Conservation (phyloP, 2,329 filamentous ascomycete genomes). For the Pleoardoris graminearum region DNA sequence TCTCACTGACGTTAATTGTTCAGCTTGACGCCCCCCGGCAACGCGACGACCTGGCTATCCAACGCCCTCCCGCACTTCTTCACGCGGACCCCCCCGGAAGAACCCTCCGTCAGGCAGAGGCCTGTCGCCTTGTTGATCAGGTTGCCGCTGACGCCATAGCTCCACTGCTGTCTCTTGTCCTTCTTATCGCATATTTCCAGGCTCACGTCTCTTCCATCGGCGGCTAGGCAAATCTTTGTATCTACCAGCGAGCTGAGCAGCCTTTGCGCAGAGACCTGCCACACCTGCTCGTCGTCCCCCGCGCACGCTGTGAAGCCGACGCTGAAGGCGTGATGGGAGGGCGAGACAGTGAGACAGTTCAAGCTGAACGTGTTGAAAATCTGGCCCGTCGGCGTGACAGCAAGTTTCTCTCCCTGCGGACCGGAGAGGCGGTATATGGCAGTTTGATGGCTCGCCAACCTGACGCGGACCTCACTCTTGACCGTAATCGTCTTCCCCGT, state of each 20-base stretch:
- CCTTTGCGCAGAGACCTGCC: slow-evolving; percentile 43
- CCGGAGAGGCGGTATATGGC: slow-evolving; percentile 49
- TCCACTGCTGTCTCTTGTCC: slow-evolving; percentile 46
- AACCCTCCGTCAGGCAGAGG: slow-evolving; percentile 48
- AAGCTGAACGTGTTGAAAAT: slow-evolving; percentile 56
- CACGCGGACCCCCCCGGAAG: slow-evolving; percentile 26
- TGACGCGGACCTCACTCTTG: slow-evolving; percentile 27
- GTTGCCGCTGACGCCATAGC: slow-evolving; percentile 51
- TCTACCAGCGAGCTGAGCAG: slow-evolving; percentile 46
- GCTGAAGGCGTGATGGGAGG: not conserved
- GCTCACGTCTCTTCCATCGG: slow-evolving; percentile 21
- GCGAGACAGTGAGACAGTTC: slow-evolving; percentile 48
- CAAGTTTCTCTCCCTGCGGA: slow-evolving; percentile 13
- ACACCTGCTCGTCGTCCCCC: slow-evolving; percentile 49
- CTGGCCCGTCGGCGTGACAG: slow-evolving; percentile 51
- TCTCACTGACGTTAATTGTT: slow-evolving; percentile 4
- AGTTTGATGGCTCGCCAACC: slow-evolving; percentile 47
- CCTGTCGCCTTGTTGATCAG: slow-evolving; percentile 42
- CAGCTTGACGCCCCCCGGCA: slow-evolving; percentile 48
- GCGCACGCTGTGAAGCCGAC: slow-evolving; percentile 46
- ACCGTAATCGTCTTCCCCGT: slow-evolving; percentile 38
- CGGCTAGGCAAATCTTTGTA: slow-evolving; percentile 37
- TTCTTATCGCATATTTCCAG: slow-evolving; percentile 17
- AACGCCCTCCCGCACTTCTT: slow-evolving; percentile 43
- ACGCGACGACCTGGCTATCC: slow-evolving; percentile 53